Evolutionary conservation across 345 rosid species (phyloP).

Genomic region (Syzygium jambos): DNA sequence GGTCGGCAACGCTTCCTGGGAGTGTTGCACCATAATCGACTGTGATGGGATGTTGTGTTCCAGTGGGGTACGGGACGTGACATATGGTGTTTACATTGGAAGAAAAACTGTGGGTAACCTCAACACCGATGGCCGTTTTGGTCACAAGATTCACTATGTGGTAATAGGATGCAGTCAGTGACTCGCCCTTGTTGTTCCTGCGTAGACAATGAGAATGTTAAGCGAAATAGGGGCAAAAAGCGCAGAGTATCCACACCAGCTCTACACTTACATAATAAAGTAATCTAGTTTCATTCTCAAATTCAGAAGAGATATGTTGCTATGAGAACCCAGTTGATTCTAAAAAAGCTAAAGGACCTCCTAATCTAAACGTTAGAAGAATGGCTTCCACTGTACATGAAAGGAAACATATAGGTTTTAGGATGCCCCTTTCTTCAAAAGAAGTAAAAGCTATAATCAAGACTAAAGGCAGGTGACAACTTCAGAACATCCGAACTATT

Average conservation of each 20-base stretch:
- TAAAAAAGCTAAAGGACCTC: neutral
- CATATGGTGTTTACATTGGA: constrained; percentile 57
- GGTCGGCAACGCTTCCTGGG: no score
- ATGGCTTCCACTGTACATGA: neutral
- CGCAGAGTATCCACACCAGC: neutral
- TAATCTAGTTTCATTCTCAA: neutral
- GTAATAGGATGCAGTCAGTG: constrained; percentile 60
- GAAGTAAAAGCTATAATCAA: neutral
- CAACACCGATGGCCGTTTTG: constrained; percentile 71
- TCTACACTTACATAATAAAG: neutral
- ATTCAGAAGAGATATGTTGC: neutral
- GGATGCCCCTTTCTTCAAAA: neutral
- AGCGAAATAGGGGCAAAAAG: neutral
- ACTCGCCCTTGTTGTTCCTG: constrained; percentile 78
- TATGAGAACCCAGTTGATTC: neutral
- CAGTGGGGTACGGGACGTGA: no score
- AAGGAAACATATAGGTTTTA: neutral
- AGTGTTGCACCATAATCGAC: no score
- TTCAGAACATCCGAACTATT: neutral
- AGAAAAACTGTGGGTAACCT: constrained; percentile 61
- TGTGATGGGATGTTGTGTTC: no score
- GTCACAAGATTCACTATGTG: constrained; percentile 53
- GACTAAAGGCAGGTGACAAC: neutral
- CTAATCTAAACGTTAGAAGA: neutral
- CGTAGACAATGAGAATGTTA: neutral